Base-by-base conservation (phyloP, 2,329 filamentous ascomycete species). In the Phoma sp. region DNA sequence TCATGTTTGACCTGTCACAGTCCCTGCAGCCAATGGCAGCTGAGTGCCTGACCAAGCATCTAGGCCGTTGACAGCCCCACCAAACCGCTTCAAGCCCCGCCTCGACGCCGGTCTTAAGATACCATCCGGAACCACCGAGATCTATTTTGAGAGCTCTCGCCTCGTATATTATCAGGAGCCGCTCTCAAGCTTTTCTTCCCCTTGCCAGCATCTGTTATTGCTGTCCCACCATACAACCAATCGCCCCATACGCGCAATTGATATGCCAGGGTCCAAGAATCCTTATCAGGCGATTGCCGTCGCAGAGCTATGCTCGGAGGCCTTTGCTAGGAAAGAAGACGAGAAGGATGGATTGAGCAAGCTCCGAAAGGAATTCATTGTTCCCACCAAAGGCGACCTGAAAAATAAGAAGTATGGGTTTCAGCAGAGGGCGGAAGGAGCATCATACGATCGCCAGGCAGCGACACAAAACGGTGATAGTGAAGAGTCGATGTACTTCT, bases 361-460 rank as follows among this genome's bases (percentile, higher is more conserved):
- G 23, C 65, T 80, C 48, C 84, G 91, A 26, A 76, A 85, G 20
- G 84, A 93, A 62, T 96, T 93, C 71, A 82, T 89, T 40, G 87
- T 96, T 38, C 92, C 92, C 0, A 89, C 88, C 3, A 91, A 87
- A 72, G 79, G 78, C 9, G 90, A 92, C 33, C 75, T 95, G 38
- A 87, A 83, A 70, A 84, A 88, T 60, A 87, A 80, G 59, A 84
- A 81, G 54, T 64, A 66, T 48, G 63, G 60, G 51, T 65, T 67
- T 15, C 57, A 59, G 25, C 40, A 46, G 30, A 53, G 46, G 14
- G 20, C 50, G 28, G 26, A 49, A 21, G 30, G 33, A n/a, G 28
- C 46, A 28, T 30, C 25, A 11, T 14, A 12, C 12, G 17, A 23
- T 29, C 10, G 40, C 60, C 17, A 65, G 12, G 63, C 79, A n/a